These are phyloP conservation scores for Coffea eugenioides DNA, from an alignment of 257 asterid species.

Conservation along the genomic window DNA sequence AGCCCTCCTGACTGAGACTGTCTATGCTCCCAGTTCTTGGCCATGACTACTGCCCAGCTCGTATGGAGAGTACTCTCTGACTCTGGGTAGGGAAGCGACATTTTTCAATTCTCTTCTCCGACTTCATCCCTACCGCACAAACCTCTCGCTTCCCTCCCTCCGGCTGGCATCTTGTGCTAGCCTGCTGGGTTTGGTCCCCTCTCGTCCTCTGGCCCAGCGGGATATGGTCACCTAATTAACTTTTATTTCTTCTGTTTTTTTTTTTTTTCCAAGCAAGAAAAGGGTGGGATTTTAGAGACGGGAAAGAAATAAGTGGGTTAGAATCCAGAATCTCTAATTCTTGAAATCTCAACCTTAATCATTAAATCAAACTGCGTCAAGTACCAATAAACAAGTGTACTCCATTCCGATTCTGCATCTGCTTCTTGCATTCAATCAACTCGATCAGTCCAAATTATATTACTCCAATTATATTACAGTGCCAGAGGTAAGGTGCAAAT, in stretches of 20 bases:
- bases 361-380: no score
- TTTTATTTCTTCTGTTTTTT: neutral
- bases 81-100: neutral
- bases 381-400: no score
- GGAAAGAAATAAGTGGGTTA: no score
- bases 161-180: neutral
- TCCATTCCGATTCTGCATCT: neutral
- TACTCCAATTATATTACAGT: no score
- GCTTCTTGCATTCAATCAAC: neutral
- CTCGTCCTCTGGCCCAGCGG: neutral
- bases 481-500: no score
- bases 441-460: neutral
- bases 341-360: no score
- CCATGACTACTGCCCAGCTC: no score
- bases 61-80: no score
- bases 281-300: no score
- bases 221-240: neutral
- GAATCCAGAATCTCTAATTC: no score
- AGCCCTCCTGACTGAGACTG: neutral
- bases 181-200: neutral
- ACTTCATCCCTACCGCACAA: neutral
- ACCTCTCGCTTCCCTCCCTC: neutral
- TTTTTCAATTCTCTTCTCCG: neutral
- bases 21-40: no score
- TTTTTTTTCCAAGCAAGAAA: no score